Base-by-base conservation (phyloP, 805 yeast genomes). In the Wickerhamiella domercqiae region DNA sequence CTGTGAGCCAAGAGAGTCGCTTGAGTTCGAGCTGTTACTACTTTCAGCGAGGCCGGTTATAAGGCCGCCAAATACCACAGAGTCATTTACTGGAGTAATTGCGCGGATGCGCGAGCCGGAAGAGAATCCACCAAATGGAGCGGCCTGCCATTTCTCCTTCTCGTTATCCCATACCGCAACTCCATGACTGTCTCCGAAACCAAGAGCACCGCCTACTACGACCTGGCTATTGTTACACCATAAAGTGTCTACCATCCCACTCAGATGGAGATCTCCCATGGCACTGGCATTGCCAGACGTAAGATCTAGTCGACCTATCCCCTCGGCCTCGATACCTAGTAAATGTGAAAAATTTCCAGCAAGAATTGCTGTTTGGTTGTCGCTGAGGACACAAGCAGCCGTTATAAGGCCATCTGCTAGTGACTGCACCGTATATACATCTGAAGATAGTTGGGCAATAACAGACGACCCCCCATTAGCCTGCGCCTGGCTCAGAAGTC, bases 201-300 rank as follows among this genome's bases (percentile, higher is more conserved):
- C 53, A 46, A 87, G 71, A 41, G 70, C 66, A 16, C 98, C 98
- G 7, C 96, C 98, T 35, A 81, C 67, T 50, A 80, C 83, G 0
- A 82, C 66, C 17, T 70, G 39, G 17, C 67, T 57, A 24, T 58
- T 34, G 56, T 75, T 75, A 38, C 73, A 69, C 29, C 61, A 59
- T 0, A 70, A 64, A 0, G 74, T 48, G 3, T 54, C 47, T 2
- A 77, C 44, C 3, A 36, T 31, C 29, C 44, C 42, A 3, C 29
- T 19, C 11, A 40, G 35, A 14, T 30, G 16, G 16, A 40, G 25
- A n/a, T 37, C 31, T 9, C 38, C 46, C 22, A 43, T 24, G 3
- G 37, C 13, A 14, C 35, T 13, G 7, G 37, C 38, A 13, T n/a
- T 11, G 21, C 46, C 46, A 18, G 36, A 29, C 11, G 13, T n/a